Base-by-base conservation (phyloP, 2,329 filamentous ascomycete genomes). In the Phialemoniopsis sp. region DNA sequence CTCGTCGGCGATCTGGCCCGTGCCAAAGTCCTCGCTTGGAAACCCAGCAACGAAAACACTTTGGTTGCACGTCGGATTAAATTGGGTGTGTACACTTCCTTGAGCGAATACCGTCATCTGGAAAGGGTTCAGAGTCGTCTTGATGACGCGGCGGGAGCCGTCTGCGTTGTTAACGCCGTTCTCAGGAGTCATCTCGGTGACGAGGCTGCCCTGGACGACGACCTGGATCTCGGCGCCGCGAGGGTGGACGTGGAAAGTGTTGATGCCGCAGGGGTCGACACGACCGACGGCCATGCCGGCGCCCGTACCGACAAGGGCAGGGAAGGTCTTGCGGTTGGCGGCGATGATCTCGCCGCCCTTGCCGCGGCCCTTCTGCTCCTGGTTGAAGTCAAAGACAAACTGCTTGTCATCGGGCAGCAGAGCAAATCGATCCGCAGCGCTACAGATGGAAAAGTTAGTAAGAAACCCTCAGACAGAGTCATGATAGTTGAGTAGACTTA, bases 251-350 rank as follows among this genome's bases (percentile, higher is more conserved):
- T 73, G 70, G 4, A 66, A 64, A 5, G 67, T 73, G 56, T 72
- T 73, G 54, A 76, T 68, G 40, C 67, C 70, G 53, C 70, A 76
- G 19, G 61, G 62, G 14, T 64, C 65, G 37, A 75, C 56, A 55
- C 71, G 72, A 33, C 67, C 72, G 14, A 75, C 56, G 3, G 68
- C 67, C 60, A 75, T 73, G 41, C 65, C 66, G 29, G 69, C 57
- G 15, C 67, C 67, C 4, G 71, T 73, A 35, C 70, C 67, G 15
- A 76, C 69, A 15, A 80, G 67, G 18, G 74, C 72, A 3, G 76
- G 76, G 58, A 79, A 80, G 29, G 67, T 70, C 57, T 72, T 70
- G 52, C 74, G 67, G 60, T 78, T 76, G 33, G 75, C 72, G 15
- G 66, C 60, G 29, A 73, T 57, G 44, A 76, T 62, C 49, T 72